Percentiles rank a stretch among this genome's conserved stretches.
These are phyloP conservation scores for Nasturtium officinale DNA, from an alignment of 345 rosid genomes.

Conservation along the genomic window DNA sequence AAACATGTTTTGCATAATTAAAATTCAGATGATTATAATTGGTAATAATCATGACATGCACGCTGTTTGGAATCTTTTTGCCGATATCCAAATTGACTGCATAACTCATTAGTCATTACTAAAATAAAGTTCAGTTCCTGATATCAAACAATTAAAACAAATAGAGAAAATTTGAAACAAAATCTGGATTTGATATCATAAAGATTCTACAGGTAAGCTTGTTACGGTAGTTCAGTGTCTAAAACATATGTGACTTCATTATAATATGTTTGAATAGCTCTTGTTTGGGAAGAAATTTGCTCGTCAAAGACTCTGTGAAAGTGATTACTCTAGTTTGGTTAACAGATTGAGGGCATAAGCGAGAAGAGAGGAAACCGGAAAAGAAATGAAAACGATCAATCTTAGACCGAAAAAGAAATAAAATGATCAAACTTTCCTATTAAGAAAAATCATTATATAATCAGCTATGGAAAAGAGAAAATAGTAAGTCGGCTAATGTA, in stretches of 20 bases:
- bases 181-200: slow-evolving; percentile 26
- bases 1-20: slow-evolving; percentile 10
- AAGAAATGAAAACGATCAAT: background rate
- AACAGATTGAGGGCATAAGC: background rate
- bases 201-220: slow-evolving; percentile 34
- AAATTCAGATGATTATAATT: background rate
- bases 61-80: slow-evolving; percentile 34
- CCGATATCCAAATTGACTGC: slow-evolving; percentile 34
- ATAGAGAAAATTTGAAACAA: slow-evolving; percentile 17
- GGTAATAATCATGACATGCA: slow-evolving; percentile 42
- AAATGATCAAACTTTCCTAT: background rate
- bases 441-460: background rate
- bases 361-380: background rate
- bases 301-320: background rate
- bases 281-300: background rate
- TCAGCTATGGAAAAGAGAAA: background rate
- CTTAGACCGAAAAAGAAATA: background rate
- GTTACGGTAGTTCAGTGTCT: slow-evolving; percentile 24
- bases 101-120: slow-evolving; percentile 19
- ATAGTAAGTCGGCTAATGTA: background rate
- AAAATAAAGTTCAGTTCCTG: slow-evolving; percentile 31
- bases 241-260: slow-evolving; percentile 5
- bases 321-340: background rate
- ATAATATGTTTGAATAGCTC: background rate
- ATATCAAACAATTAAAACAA: slow-evolving; percentile 22